Conservation (phyloP, 768 basidiomycete genomes). For the Agrocybe praecox region DNA sequence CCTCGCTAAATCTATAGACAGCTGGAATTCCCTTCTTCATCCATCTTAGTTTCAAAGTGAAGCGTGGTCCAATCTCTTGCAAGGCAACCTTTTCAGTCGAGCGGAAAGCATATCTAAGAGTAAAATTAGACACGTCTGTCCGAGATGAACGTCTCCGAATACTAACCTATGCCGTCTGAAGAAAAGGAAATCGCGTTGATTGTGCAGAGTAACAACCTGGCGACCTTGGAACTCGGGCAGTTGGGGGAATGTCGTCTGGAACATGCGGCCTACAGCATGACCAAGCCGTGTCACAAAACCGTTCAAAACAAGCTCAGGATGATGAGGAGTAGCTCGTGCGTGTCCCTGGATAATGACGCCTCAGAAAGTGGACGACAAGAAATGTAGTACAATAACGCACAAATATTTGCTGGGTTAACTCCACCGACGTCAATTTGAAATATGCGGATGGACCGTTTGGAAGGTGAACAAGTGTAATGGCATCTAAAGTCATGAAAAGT, state of each 20-base stretch:
- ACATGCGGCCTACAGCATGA: constrained; percentile 91
- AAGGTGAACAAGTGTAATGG: constrained; percentile 88
- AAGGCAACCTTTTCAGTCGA: constrained; percentile 89
- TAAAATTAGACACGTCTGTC: not conserved
- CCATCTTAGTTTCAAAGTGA: constrained; percentile 92
- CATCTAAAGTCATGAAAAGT: constrained; percentile 55
- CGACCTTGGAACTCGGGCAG: constrained; percentile 94
- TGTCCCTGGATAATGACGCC: constrained; percentile 64
- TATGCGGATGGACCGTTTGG: constrained; percentile 94
- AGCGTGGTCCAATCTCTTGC: constrained; percentile 97
- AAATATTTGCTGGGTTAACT: constrained; percentile 84
- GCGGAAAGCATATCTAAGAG: constrained; percentile 82
- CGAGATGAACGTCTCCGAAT: constrained; percentile 3
- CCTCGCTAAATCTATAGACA: constrained; percentile 68
- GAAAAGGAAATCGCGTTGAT: constrained; percentile 97
- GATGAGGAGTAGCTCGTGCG: constrained; percentile 88
- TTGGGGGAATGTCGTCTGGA: constrained; percentile 95
- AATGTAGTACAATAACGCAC: constrained; percentile 45
- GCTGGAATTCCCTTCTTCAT: constrained; percentile 88
- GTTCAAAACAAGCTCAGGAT: constrained; percentile 94
- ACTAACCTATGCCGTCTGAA: constrained; percentile 91
- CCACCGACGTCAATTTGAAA: constrained; percentile 90
- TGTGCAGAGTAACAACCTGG: constrained; percentile 96
- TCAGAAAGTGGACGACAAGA: not conserved
- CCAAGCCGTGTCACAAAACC: constrained; percentile 94